Evolutionary conservation across 306 rosid species (phyloP), one percentile per base, ranked within the genome.

Genomic region (Adenanthera pavonina): DNA sequence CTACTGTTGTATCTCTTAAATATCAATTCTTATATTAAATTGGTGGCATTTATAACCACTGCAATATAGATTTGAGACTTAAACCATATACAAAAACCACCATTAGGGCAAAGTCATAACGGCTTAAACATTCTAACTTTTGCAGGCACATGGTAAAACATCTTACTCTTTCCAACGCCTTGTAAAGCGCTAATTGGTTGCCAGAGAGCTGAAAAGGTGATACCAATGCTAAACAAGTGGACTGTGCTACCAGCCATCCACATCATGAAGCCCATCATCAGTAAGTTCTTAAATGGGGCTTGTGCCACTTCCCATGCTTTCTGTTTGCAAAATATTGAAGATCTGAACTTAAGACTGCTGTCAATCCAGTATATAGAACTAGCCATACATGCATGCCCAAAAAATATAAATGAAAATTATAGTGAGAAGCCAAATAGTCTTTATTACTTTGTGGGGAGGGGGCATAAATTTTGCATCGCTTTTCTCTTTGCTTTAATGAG

Each of bases 271-370:
- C 97, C 99, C 99, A 96, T 96, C 99, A 96, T 96, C 8, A 96
- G 52, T 92, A 96, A 88, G 84, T 96, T 96, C 93, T 96, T 96
- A 67, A 96, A 80, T 11, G 99, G 99, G 2, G 99, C 92, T 87
- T 96, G 99, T 11, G 99, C 99, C 76, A 96, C 97, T 88, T 96
- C 99, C 99, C 99, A 96, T 74, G 99, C 98, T 96, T 96, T 96
- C 99, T 96, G 90, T 84, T 76, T 17, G 69, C 80, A 62, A 64
- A 41, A 77, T 30, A 77, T 25, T 40, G 36, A 79, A n/a, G 62
- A n/a, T 62, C 30, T 20, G 6, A 61, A 57, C 5, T 74, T 75
- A 48, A 75, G 72, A 82, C 59, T 34, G 76, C 12, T 53, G 1
- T n/a, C 62, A 80, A 38, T 16, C 67, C 68, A 46, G 33, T 48